These are phyloP conservation scores for Aphanomyces cochlioides DNA, from an alignment of 352 stramenopile genomes.

Conservation along the genomic window DNA sequence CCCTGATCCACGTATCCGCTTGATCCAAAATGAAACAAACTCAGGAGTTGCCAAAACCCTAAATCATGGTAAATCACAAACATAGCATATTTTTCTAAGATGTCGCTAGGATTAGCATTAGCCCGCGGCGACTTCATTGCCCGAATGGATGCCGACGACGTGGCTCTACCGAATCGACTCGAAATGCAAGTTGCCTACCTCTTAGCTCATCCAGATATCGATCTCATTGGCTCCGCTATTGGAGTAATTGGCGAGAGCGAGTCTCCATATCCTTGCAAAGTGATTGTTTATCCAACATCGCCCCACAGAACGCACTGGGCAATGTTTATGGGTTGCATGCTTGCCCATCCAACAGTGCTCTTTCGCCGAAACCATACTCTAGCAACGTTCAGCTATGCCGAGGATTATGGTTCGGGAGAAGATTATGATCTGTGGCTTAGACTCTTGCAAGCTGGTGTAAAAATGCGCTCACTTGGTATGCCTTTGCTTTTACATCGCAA, in stretches of 20 bases:
- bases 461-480: slow-evolving; percentile 50
- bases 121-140: slow-evolving; percentile 55
- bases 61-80: slow-evolving; percentile 38
- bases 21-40: slow-evolving; percentile 45
- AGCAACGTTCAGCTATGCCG: slow-evolving; percentile 45
- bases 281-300: slow-evolving; percentile 45
- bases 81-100: background rate
- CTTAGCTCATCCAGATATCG: slow-evolving; percentile 38
- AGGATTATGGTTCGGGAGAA: slow-evolving; percentile 44
- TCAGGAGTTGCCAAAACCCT: slow-evolving; percentile 62
- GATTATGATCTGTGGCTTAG: slow-evolving; percentile 85
- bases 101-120: slow-evolving; percentile 42
- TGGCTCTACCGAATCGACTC: slow-evolving; percentile 56
- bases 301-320: slow-evolving; percentile 58
- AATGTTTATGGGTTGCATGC: slow-evolving; percentile 72
- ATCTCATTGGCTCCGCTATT: slow-evolving; percentile 44
- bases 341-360: slow-evolving; percentile 77
- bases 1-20: slow-evolving; percentile 38
- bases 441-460: slow-evolving; percentile 40
- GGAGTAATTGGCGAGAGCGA: slow-evolving; percentile 34
- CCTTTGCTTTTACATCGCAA: slow-evolving; percentile 54
- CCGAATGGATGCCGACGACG: slow-evolving; percentile 85
- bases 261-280: background rate
- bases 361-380: slow-evolving; percentile 49
- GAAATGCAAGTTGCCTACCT: slow-evolving; percentile 50